These are phyloP conservation scores for Chytriomyces confervae DNA, from an alignment of 192 early-diverging fungal genomes.

Conservation along the genomic window DNA sequence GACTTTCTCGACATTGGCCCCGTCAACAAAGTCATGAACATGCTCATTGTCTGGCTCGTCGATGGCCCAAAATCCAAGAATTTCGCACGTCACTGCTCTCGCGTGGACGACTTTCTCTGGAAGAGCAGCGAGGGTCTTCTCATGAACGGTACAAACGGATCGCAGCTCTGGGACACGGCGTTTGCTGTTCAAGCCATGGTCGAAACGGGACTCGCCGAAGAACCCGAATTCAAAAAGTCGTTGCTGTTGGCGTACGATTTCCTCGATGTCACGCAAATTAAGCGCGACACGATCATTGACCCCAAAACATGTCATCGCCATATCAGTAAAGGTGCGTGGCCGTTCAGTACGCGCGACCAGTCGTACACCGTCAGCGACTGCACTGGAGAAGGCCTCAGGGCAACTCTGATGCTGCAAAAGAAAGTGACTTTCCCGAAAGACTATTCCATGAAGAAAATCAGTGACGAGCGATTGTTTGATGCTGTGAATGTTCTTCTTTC, in stretches of 20 bases:
- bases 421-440: slow-evolving; percentile 17
- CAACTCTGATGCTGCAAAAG: slow-evolving; percentile 49
- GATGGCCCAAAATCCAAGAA: slow-evolving; percentile 83
- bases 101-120: slow-evolving; percentile 90
- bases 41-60: slow-evolving; percentile 83
- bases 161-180: slow-evolving; percentile 95
- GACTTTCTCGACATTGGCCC: slow-evolving; percentile 89
- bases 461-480: slow-evolving; percentile 74
- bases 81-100: slow-evolving; percentile 75
- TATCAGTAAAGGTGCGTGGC: slow-evolving; percentile 90
- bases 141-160: slow-evolving; percentile 96
- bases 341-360: slow-evolving; percentile 92
- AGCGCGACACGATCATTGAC: slow-evolving; percentile 67
- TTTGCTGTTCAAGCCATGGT: slow-evolving; percentile 84
- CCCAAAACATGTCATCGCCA: slow-evolving; percentile 79
- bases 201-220: slow-evolving; percentile 75
- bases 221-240: slow-evolving; percentile 68
- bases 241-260: slow-evolving; percentile 79
- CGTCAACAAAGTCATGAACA: slow-evolving; percentile 93
- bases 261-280: slow-evolving; percentile 81
- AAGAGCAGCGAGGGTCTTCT: slow-evolving; percentile 89
- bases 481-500: slow-evolving; percentile 88
- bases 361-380: slow-evolving; percentile 96
- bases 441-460: slow-evolving; percentile 63
- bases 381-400: slow-evolving; percentile 90